These are phyloP conservation scores for Alternaria infectoria DNA, from an alignment of 2,329 filamentous ascomycete genomes.

Conservation along the genomic window DNA sequence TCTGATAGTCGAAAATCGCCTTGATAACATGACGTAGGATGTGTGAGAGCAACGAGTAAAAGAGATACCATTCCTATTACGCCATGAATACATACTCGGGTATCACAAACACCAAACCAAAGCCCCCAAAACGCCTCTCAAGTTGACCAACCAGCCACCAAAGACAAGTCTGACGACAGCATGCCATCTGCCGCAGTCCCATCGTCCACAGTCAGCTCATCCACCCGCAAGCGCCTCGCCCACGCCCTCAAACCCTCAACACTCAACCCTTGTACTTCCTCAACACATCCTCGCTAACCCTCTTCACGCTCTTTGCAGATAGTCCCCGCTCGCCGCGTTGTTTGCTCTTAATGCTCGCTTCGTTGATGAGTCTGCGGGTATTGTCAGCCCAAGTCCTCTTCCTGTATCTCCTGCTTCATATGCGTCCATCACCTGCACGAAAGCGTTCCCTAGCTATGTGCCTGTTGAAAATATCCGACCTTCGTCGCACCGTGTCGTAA, in stretches of 20 bases:
- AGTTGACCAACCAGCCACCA: accelerated
- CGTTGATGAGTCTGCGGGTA: constrained; percentile 72
- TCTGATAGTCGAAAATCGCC: too few species aligned
- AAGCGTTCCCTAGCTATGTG: accelerated
- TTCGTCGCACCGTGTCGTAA: neutral
- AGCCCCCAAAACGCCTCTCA: neutral
- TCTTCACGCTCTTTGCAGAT: constrained; percentile 77
- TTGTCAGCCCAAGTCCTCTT: neutral
- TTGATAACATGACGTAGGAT: too few species aligned
- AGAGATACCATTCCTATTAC: neutral
- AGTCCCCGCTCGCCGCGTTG: constrained; percentile 74
- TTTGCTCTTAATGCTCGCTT: constrained; percentile 78
- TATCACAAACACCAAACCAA: neutral
- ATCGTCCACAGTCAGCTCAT: accelerated
- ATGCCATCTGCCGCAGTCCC: accelerated
- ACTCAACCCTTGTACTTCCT: constrained; percentile 46
- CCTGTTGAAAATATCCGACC: accelerated
- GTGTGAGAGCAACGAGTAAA: too few species aligned
- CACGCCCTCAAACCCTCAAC: neutral
- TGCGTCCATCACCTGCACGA: accelerated
- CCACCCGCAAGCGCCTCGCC: neutral
- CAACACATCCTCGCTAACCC: constrained; percentile 68
- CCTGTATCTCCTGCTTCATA: accelerated
- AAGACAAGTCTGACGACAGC: neutral
- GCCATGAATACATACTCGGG: neutral